Conservation (phyloP, 2,329 filamentous ascomycete species). For the Coleophoma crateriformis region DNA sequence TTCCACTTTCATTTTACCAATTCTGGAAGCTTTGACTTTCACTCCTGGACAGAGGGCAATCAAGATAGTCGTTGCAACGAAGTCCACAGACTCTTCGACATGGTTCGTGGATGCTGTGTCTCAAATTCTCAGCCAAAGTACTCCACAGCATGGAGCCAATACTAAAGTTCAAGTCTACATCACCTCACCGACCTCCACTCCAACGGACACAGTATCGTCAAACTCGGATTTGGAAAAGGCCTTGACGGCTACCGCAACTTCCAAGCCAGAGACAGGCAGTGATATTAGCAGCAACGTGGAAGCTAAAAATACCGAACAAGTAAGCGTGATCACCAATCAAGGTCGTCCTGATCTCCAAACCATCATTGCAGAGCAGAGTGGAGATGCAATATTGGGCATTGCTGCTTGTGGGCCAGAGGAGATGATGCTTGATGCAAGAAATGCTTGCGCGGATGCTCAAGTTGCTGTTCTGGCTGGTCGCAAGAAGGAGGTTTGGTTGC, state of each 20-base stretch:
- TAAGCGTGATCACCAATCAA: background rate
- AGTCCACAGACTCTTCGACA: background rate
- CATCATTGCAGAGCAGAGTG: background rate
- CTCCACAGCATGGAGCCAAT: background rate
- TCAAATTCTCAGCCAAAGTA: background rate
- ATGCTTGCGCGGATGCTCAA: slow-evolving; percentile 6
- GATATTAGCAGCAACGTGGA: no score
- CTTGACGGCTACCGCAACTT: background rate
- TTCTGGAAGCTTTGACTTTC: slow-evolving; percentile 2
- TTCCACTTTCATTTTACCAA: slow-evolving; percentile 6
- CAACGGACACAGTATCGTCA: background rate
- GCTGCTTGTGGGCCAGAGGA: slow-evolving; percentile 6
- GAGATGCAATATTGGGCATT: slow-evolving; percentile 1
- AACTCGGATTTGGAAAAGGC: background rate
- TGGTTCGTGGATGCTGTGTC: slow-evolving; percentile 1
- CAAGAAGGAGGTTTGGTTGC: no score
- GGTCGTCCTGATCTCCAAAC: background rate
- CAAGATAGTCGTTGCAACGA: background rate
- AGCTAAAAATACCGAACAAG: background rate
- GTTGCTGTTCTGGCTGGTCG: no score
- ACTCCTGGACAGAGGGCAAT: background rate
- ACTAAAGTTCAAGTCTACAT: slow-evolving; percentile 1
- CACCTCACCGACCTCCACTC: background rate
- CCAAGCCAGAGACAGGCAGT: no score
- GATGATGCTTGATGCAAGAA: slow-evolving; percentile 8